A percentile compares a stretch with the other conserved stretches of the same genome.
phyloP scores from a whole-genome alignment of 441 rosid genomes.

The Biscutella laevigata region DNA sequence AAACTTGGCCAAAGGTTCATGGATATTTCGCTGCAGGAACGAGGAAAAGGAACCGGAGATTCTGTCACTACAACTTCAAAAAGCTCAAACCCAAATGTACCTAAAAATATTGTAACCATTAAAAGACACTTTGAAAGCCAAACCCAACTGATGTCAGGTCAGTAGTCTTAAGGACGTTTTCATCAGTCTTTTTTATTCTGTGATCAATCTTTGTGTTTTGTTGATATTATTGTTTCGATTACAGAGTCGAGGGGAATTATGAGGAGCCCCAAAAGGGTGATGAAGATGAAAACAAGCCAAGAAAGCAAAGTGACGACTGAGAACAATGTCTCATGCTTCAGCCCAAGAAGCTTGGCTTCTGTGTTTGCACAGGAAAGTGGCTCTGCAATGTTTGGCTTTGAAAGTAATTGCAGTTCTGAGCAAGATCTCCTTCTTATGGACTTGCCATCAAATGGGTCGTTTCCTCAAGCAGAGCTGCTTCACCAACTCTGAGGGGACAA shows the following conservation, averaged over 20 bases:
- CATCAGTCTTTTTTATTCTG: slow-evolving; percentile 1
- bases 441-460: slow-evolving; percentile 70
- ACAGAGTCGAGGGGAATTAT: slow-evolving; percentile 46
- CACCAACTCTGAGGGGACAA: slow-evolving; percentile 27
- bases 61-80: slow-evolving; percentile 13
- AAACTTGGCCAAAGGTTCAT: slow-evolving; percentile 11
- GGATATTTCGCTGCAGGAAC: slow-evolving; percentile 20
- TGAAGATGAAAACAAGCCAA: slow-evolving; percentile 35
- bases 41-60: slow-evolving; percentile 2
- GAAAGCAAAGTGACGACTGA: slow-evolving; percentile 55
- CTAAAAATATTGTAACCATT: slow-evolving; percentile 19
- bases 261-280: slow-evolving; percentile 63
- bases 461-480: slow-evolving; percentile 92
- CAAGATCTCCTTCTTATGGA: slow-evolving; percentile 73
- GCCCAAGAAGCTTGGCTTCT: slow-evolving; percentile 52
- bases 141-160: slow-evolving; percentile 19
- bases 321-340: slow-evolving; percentile 60
- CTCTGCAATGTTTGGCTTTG: slow-evolving; percentile 20
- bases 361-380: slow-evolving; percentile 48
- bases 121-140: slow-evolving; percentile 16
- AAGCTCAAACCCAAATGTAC: slow-evolving; percentile 25
- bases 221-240: slow-evolving; percentile 15
- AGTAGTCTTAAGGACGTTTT: slow-evolving; percentile 10
- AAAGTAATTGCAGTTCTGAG: slow-evolving; percentile 50
- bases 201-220: slow-evolving; percentile 6